Evolutionary conservation across 2,329 filamentous ascomycete genomes (phyloP).

Genomic region (Calonectria honghensis): DNA sequence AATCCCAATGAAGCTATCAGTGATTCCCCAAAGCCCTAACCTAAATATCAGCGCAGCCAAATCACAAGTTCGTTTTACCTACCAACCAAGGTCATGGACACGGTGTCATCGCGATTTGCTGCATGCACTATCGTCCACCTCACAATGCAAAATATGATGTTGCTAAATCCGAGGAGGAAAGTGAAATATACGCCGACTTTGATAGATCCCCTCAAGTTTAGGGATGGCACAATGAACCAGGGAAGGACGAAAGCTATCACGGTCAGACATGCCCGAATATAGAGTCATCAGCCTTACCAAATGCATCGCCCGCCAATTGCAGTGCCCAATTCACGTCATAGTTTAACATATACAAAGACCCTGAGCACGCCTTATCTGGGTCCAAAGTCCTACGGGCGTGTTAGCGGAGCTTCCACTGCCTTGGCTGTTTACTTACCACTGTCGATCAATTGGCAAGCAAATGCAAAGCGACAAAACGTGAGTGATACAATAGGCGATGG

Average conservation of each 20-base stretch:
- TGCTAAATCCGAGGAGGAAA: background rate
- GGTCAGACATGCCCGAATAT: background rate
- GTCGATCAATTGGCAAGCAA: background rate
- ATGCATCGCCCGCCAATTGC: background rate
- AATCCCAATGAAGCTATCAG: background rate
- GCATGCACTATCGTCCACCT: conserved; percentile 1
- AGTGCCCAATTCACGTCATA: background rate
- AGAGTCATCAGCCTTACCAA: background rate
- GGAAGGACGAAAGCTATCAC: background rate
- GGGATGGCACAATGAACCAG: background rate
- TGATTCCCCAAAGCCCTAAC: background rate
- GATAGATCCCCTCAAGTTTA: background rate
- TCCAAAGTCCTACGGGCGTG: background rate
- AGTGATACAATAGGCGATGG: background rate
- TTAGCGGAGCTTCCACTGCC: background rate
- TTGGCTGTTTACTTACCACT: background rate
- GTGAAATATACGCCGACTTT: background rate
- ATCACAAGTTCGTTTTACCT: background rate
- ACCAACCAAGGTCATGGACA: conserved; percentile 2
- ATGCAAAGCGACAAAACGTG: background rate
- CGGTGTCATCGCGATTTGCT: background rate
- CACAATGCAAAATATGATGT: background rate
- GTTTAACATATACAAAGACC: background rate
- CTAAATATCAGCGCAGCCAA: background rate
- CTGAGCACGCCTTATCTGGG: background rate